Percentiles rank a stretch among this genome's conserved stretches.
Evolutionary conservation across 1,284 basidiomycete genomes (phyloP).

Genomic region (Neolentinus lepideus): DNA sequence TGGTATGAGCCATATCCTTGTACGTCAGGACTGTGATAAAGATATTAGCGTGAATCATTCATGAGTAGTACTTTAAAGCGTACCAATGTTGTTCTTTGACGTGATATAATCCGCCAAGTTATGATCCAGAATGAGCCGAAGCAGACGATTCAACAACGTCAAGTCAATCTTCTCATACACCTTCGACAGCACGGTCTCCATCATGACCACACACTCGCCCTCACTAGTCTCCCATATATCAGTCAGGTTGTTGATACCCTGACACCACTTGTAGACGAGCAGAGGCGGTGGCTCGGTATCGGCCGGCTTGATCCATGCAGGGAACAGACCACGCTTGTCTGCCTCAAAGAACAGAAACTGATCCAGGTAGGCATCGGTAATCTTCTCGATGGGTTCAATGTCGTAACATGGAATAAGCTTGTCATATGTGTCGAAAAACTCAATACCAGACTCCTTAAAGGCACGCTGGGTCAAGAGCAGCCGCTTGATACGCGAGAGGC

Average conservation of each 20-base stretch:
- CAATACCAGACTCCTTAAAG: constrained; percentile 97
- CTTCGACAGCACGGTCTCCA: constrained; percentile 94
- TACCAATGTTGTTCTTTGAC: constrained; percentile 90
- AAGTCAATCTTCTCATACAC: constrained; percentile 98
- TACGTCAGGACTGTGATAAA: constrained; percentile 66
- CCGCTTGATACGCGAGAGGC: constrained; percentile 95
- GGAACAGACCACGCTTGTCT: constrained; percentile 96
- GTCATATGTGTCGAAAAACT: constrained; percentile 93
- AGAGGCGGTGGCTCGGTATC: constrained; percentile 95
- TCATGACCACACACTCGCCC: constrained; percentile 94
- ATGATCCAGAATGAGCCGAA: constrained; percentile 93
- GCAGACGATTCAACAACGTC: constrained; percentile 86
- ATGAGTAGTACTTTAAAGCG: constrained; percentile 9
- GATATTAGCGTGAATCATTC: constrained; percentile 1
- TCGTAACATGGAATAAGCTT: constrained; percentile 97
- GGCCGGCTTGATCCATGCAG: constrained; percentile 95
- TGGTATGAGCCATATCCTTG: constrained; percentile 92
- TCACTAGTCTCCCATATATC: constrained; percentile 97
- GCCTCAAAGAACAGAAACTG: constrained; percentile 89
- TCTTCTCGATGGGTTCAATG: constrained; percentile 98
- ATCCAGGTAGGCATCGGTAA: constrained; percentile 93
- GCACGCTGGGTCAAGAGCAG: constrained; percentile 91
- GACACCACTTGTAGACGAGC: constrained; percentile 96
- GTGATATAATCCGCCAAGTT: constrained; percentile 98
- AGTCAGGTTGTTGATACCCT: constrained; percentile 89